Conservation (phyloP, 2,329 filamentous ascomycete species). For the Curvularia lunata region DNA sequence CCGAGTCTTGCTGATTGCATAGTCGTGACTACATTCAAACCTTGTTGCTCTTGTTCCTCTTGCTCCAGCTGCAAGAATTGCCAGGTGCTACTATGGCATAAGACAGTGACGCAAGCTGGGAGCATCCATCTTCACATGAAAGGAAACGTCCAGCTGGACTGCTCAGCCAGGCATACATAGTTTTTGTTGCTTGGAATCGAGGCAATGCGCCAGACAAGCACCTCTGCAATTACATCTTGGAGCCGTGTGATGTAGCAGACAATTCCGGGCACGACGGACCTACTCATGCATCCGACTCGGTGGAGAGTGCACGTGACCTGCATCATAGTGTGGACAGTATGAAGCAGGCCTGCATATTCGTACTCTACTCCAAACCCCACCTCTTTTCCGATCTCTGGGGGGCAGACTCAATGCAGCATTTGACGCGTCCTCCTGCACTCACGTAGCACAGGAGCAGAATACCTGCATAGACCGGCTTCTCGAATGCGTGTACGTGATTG, state of each 20-base stretch:
- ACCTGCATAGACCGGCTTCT: not conserved
- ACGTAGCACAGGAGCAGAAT: not conserved
- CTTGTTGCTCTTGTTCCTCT: not conserved
- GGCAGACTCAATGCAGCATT: not conserved
- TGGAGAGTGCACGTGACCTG: not conserved
- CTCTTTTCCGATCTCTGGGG: not conserved
- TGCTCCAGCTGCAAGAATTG: not conserved
- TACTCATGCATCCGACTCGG: not conserved
- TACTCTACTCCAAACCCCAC: not conserved
- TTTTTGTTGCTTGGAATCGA: not conserved
- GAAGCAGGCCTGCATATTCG: not conserved
- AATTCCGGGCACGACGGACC: not conserved
- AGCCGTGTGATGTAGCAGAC: not conserved
- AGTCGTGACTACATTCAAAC: not conserved
- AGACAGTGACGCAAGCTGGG: not conserved
- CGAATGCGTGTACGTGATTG: not conserved
- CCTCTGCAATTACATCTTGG: not conserved
- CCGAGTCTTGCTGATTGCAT: not conserved
- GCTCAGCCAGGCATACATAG: not conserved
- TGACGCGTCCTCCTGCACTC: not conserved
- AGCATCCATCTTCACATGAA: not conserved
- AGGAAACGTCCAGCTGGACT: not conserved
- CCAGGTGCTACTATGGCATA: not conserved
- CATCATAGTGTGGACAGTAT: not conserved
- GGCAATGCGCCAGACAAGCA: not conserved